phyloP scores from a whole-genome alignment of 495 filamentous ascomycete species.

The Extremus antarcticus region DNA sequence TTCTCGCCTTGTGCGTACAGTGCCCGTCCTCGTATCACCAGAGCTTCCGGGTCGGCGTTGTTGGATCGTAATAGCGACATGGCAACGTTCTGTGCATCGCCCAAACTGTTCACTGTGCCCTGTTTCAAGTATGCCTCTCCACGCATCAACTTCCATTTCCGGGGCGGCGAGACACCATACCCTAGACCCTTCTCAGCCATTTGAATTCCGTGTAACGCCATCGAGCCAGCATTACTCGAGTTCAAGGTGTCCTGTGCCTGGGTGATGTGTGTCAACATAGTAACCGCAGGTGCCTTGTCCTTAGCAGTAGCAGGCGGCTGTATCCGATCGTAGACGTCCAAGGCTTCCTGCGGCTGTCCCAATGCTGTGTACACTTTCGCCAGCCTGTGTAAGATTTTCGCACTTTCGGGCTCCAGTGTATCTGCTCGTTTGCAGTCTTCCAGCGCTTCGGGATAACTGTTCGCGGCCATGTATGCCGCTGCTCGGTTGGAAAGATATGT shows the following conservation, averaged over 20 bases:
- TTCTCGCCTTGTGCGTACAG: conserved; percentile 89
- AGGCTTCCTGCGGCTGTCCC: conserved; percentile 73
- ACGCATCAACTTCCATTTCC: conserved; percentile 86
- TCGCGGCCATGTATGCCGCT: conserved; percentile 79
- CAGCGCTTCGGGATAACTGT: conserved; percentile 64
- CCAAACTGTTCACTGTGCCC: conserved; percentile 76
- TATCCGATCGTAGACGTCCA: conserved; percentile 65
- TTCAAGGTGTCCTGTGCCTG: conserved; percentile 68
- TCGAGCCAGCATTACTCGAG: conserved; percentile 65
- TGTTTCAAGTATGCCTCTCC: conserved; percentile 94
- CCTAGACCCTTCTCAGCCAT: conserved; percentile 75
- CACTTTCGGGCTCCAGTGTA: conserved; percentile 67
- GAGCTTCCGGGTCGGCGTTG: conserved; percentile 81
- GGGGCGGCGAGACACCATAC: conserved; percentile 57
- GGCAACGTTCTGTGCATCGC: conserved; percentile 84
- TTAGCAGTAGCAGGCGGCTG: conserved; percentile 66
- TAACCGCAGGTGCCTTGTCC: conserved; percentile 65
- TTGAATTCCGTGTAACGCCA: conserved; percentile 86
- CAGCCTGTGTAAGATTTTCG: conserved; percentile 78
- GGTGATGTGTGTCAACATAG: conserved; percentile 71
- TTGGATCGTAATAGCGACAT: conserved; percentile 78
- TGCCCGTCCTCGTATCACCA: conserved; percentile 78
- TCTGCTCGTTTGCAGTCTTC: conserved; percentile 73
- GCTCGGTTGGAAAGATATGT: conserved; percentile 94
- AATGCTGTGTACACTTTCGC: conserved; percentile 80